Evolutionary conservation across 2,329 filamentous ascomycete genomes (phyloP), one percentile per base, ranked within the genome.

Genomic region (Cladophialophora psammophila): DNA sequence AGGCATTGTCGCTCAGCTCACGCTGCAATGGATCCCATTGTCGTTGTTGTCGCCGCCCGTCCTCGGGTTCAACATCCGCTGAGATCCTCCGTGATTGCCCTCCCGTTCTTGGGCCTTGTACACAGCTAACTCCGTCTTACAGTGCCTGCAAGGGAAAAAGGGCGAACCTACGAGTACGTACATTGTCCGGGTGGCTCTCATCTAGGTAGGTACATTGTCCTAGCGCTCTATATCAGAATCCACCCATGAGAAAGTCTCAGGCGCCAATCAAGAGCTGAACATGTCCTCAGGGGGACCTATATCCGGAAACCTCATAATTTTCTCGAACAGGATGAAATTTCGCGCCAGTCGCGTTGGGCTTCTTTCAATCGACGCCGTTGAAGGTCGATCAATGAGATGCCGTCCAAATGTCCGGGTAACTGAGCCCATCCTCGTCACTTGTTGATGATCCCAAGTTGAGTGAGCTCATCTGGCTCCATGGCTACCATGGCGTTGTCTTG

Each of bases 241-340:
- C 45, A 50, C 45, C 45, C 45, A 26, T 18, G 45, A 50, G 45
- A 18, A 50, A 9, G 45, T 10, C 18, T 8, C 20, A 50, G 18
- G 45, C 18, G 45, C 45, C 45, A 50, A 50, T 50, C 45, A 26
- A 50, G 45, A 1, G 26, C 10, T 18, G 45, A 50, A 34, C 42
- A 20, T n/a, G 15, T 40, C 18, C 57, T 60, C 40, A 50, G 40
- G 57, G 57, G 26, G 15, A 13, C 12, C 20, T 34, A 50, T 60
- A 60, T 52, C 57, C 57, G 57, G 40, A 60, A 42, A 45, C 40
- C 40, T 50, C 56, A 18, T 20, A 59, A 45, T 4, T n/a, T 59
- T 59, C 57, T 60, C 57, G 40, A 60, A 60, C 57, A 60, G 40
- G 20, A 50, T 10, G 40, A 20, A 10, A 50, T 12, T 60, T 45